Evolutionary conservation across 1,284 basidiomycete genomes (phyloP), one percentile per base, ranked within the genome.

Genomic region (Ganoderma lingzhi): DNA sequence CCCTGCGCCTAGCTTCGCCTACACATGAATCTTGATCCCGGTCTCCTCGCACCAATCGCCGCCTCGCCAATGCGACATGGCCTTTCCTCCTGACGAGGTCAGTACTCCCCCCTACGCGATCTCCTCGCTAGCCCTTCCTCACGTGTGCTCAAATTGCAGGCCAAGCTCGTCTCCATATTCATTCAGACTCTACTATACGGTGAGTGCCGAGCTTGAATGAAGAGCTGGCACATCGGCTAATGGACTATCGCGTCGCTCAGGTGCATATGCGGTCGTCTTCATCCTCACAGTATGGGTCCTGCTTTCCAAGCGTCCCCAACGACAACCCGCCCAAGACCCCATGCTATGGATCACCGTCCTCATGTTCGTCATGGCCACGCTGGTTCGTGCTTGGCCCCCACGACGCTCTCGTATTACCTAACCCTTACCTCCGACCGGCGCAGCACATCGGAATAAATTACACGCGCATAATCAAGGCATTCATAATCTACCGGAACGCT

Each of bases 401-500:
- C 37, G 32, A n/a, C 12, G 32, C 35, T 10, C 56, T 37, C 8
- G 3, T 35, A 39, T 51, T 51, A 59, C 56, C 35, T 59, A n/a
- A 59, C 56, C n/a, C 32, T 39, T 37, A 59, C 32, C 32, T 39
- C 32, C 37, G 32, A 35, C 37, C 44, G 19, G 30, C 12, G 35
- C 48, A 69, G 73, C 76, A 77, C 45, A 70, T 77, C 28, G 70
- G 70, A 6, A 70, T 75, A 15, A 74, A 76, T 65, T 74, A 75
- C 48, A 62, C 67, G 8, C 76, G 76, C 56, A 65, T 76, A 28
- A 66, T 78, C 53, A 58, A 68, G 37, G 77, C 75, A 3, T 77
- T 78, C 69, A 68, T 76, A 51, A 71, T 51, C 0, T 68, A 67
- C 68, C 67, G 73, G 6, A 62, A 75, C 48, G 66, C 68, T 6